Conservation (phyloP, 768 basidiomycete species). For the Xanthoconium stramineum region DNA sequence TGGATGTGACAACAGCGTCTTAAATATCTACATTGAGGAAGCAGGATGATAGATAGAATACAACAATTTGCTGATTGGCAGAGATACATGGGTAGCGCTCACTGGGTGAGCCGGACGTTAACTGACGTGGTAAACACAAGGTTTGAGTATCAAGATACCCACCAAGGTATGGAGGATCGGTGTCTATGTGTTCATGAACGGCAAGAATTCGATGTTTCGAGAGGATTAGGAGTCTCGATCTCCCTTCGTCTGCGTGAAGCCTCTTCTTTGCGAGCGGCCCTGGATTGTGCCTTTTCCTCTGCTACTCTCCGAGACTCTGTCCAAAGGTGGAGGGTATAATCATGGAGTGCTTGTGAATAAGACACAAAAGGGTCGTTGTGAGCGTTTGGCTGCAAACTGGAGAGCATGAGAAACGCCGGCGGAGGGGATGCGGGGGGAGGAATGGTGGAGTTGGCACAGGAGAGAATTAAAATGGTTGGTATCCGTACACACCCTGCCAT, state of each 20-base stretch:
- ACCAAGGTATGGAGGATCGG: slow-evolving; percentile 4
- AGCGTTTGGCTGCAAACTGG: slow-evolving; percentile 11
- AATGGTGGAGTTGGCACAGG: slow-evolving; percentile 7
- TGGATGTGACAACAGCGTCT: slow-evolving; percentile 4
- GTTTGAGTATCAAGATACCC: slow-evolving; percentile 11
- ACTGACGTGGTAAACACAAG: slow-evolving; percentile 3
- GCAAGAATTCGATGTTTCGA: slow-evolving; percentile 6
- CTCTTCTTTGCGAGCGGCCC: slow-evolving; percentile 28
- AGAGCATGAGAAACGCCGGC: slow-evolving; percentile 15
- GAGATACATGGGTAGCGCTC: slow-evolving; percentile 15
- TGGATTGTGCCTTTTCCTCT: slow-evolving; percentile 45
- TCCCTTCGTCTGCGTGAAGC: slow-evolving; percentile 24
- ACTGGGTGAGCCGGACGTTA: slow-evolving; percentile 16
- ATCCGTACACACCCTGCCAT: slow-evolving; percentile 8
- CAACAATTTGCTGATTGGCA: slow-evolving; percentile 14
- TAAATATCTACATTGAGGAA: not conserved
- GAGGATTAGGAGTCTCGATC: slow-evolving; percentile 5
- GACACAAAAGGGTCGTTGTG: slow-evolving; percentile 39
- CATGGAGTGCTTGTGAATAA: slow-evolving; percentile 64
- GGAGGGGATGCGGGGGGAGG: not conserved
- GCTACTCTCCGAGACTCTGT: slow-evolving; percentile 58
- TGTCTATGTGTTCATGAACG: slow-evolving; percentile 14
- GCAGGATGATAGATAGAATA: slow-evolving; percentile 10
- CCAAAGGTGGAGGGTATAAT: slow-evolving; percentile 67
- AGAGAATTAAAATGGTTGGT: slow-evolving; percentile 28